A percentile compares a stretch with the other conserved stretches of the same genome.
Evolutionary conservation across 2,329 filamentous ascomycete genomes (phyloP).

Genomic region (Exserohilum turcica): DNA sequence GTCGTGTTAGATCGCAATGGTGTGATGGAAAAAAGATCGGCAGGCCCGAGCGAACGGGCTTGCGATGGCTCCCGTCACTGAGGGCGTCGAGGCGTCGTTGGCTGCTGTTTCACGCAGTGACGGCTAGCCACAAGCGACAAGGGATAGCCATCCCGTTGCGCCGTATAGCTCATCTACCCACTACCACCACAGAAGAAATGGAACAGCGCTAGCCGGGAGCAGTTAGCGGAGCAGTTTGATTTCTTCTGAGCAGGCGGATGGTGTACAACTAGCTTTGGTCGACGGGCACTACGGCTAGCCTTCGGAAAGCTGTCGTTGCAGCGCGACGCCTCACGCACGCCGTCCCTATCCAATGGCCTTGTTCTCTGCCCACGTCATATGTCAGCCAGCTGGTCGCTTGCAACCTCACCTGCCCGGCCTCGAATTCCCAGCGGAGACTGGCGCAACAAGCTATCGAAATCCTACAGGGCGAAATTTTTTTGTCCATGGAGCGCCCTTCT

Average conservation of each 20-base stretch:
- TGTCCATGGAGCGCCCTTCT: background rate
- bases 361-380: background rate
- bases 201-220: too few species aligned
- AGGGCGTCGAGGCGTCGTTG: background rate
- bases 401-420: background rate
- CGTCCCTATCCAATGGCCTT: background rate
- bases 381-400: background rate
- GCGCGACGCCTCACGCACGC: background rate
- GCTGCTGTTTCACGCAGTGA: background rate
- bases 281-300: background rate
- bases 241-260: too few species aligned
- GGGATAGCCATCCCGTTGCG: background rate
- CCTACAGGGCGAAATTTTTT: background rate
- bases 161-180: background rate
- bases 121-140: background rate
- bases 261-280: too few species aligned
- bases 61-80: background rate
- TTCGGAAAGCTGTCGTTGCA: background rate
- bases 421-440: background rate
- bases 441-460: constrained; percentile 6
- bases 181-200: too few species aligned
- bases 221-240: too few species aligned
- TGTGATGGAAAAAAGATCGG: background rate
- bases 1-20: background rate
- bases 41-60: background rate